Evolutionary conservation across 2,329 filamentous ascomycete species (phyloP).

Genomic region (Sphaceloma murrayae): DNA sequence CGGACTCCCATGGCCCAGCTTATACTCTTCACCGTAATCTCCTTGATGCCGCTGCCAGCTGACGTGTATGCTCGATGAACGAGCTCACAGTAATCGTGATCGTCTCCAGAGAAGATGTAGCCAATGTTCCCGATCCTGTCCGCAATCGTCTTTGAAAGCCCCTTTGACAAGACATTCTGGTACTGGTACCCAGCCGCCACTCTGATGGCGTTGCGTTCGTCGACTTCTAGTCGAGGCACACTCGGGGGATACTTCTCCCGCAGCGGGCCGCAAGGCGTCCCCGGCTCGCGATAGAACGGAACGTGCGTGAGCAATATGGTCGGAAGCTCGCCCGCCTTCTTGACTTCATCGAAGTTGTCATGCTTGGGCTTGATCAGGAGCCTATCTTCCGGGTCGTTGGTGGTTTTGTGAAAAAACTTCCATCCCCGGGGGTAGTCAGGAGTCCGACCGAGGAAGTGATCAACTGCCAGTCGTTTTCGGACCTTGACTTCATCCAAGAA

Average conservation of each 20-base stretch:
- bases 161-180: conserved; percentile 77
- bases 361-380: conserved; percentile 25
- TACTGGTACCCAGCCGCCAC: conserved; percentile 84
- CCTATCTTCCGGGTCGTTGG: conserved; percentile 24
- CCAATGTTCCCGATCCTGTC: conserved; percentile 70
- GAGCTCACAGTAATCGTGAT: conserved; percentile 95
- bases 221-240: conserved; percentile 38
- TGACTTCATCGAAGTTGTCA: conserved; percentile 27
- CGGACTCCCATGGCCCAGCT: conserved; percentile 95
- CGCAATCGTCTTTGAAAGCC: conserved; percentile 66
- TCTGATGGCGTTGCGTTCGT: conserved; percentile 68
- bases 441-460: conserved; percentile 57
- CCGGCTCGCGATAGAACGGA: conserved; percentile 70
- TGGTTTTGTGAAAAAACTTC: conserved; percentile 28
- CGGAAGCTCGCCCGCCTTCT: conserved; percentile 53
- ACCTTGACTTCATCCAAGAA: conserved; percentile 62
- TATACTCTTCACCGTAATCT: conserved; percentile 92
- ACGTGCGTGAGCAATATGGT: conserved; percentile 87
- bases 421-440: conserved; percentile 25
- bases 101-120: conserved; percentile 88
- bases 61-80: conserved; percentile 59
- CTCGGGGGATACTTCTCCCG: conserved; percentile 75
- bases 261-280: conserved; percentile 77
- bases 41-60: conserved; percentile 49
- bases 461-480: conserved; percentile 57